These are phyloP conservation scores for Rhinocladiella mackenziei DNA, from an alignment of 2,329 filamentous ascomycete species.

Conservation along the genomic window DNA sequence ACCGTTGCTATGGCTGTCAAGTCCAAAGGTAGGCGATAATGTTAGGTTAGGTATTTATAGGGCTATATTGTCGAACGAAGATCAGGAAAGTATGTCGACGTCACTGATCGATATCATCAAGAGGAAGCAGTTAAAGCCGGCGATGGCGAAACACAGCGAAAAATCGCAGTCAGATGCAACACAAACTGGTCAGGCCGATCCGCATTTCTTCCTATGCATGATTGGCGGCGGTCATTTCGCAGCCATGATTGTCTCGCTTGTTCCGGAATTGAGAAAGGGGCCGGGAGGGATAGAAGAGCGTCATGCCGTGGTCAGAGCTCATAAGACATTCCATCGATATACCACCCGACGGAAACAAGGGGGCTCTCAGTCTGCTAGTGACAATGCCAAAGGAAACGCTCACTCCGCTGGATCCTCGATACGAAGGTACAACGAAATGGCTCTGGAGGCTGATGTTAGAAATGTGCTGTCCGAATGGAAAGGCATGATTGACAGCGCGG, in stretches of 20 bases:
- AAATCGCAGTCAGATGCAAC: conserved; percentile 34
- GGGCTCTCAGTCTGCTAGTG: conserved; percentile 89
- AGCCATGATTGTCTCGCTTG: conserved; percentile 87
- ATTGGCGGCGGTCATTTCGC: conserved; percentile 97
- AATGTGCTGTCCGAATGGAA: conserved; percentile 80
- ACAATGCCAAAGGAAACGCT: conserved; percentile 87
- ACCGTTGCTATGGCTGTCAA: conserved; percentile 81
- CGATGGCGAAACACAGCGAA: conserved; percentile 39
- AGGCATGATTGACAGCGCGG: conserved; percentile 73
- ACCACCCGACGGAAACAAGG: conserved; percentile 95
- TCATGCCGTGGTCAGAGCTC: conserved; percentile 81
- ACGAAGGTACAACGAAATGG: conserved; percentile 89
- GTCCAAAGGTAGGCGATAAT: conserved; percentile 68
- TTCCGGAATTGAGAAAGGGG: conserved; percentile 71
- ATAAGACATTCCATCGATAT: conserved; percentile 97
- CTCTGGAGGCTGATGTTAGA: conserved; percentile 82
- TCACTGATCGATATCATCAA: conserved; percentile 65
- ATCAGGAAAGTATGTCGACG: conserved; percentile 60
- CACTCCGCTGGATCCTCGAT: conserved; percentile 89
- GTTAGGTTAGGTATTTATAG: conserved; percentile 82
- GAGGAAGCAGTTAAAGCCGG: conserved; percentile 71
- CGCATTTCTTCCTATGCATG: conserved; percentile 96
- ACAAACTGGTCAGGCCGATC: conserved; percentile 58
- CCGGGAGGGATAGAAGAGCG: conserved; percentile 69
- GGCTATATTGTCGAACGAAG: conserved; percentile 68